Conservation (phyloP, 345 rosid genomes). For the Arabidopsis suecica region DNA sequence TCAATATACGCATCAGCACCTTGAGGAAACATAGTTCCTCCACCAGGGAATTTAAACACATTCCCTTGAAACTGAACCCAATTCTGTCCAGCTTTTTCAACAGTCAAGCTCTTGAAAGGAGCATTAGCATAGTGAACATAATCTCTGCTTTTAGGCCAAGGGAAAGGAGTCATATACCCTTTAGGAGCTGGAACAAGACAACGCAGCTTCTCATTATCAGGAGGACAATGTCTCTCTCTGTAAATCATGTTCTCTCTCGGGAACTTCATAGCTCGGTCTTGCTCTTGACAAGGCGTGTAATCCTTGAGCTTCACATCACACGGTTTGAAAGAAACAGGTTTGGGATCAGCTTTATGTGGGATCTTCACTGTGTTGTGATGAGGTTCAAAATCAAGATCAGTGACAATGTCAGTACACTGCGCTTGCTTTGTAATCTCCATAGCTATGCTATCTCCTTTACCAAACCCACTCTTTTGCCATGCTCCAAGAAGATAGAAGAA, state of each 20-base stretch:
- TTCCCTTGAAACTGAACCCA: conserved; percentile 94
- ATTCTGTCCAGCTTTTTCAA: conserved; percentile 88
- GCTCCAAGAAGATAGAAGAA: conserved; percentile 91
- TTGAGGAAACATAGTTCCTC: conserved; percentile 99
- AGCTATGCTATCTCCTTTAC: conserved; percentile 86
- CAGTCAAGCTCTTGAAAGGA: conserved; percentile 86
- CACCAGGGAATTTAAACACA: conserved; percentile 96
- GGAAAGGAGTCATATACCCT: conserved; percentile 87
- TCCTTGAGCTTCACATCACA: conserved; percentile 81
- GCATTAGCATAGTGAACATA: conserved; percentile 92
- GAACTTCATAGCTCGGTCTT: conserved; percentile 88
- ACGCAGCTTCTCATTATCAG: conserved; percentile 72
- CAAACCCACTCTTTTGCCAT: conserved; percentile 96
- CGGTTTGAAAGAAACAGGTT: conserved; percentile 61
- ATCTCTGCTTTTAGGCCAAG: conserved; percentile 97
- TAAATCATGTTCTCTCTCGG: conserved; percentile 94
- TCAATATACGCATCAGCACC: conserved; percentile 97
- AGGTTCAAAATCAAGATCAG: conserved; percentile 70
- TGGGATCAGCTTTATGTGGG: conserved; percentile 55
- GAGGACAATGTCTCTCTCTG: conserved; percentile 94
- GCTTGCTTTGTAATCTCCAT: conserved; percentile 66
- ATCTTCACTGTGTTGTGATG: conserved; percentile 78
- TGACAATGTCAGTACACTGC: conserved; percentile 60
- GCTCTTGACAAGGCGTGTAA: conserved; percentile 97
- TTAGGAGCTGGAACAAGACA: conserved; percentile 95